Conservation (phyloP, 495 filamentous ascomycete genomes). For the Talaromyces stipitatus region DNA sequence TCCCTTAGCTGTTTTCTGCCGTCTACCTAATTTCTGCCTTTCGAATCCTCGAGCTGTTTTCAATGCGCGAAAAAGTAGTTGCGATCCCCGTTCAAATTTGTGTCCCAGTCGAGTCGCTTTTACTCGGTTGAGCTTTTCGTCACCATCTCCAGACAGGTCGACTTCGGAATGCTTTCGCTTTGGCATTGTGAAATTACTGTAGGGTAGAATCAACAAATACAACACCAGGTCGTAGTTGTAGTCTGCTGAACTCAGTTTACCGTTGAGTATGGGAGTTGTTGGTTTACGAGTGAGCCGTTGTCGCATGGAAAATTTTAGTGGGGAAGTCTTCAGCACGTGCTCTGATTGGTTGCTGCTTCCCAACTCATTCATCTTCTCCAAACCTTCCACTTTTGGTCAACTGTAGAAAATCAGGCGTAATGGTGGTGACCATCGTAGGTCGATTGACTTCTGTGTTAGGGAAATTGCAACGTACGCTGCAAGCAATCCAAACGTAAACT, state of each 20-base stretch:
- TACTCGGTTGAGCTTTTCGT: slow-evolving; percentile 20
- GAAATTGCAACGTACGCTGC: too few relatives aligned
- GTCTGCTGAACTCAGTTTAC: too few relatives aligned
- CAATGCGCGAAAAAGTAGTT: slow-evolving; percentile 56
- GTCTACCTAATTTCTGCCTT: slow-evolving; percentile 74
- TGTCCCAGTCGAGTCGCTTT: slow-evolving; percentile 37
- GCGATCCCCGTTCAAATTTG: slow-evolving; percentile 50
- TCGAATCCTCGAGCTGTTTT: slow-evolving; percentile 83
- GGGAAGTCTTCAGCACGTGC: not conserved
- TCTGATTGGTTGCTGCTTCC: not conserved
- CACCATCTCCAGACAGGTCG: slow-evolving; percentile 5
- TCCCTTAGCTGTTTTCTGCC: slow-evolving; percentile 61
- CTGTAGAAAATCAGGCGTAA: too few relatives aligned
- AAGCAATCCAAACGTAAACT: not conserved
- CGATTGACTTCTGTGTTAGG: too few relatives aligned
- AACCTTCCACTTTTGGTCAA: not conserved
- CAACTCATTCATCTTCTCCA: not conserved
- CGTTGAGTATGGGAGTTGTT: not conserved
- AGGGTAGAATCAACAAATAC: too few relatives aligned
- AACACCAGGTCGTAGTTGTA: too few relatives aligned
- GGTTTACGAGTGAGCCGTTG: too few relatives aligned
- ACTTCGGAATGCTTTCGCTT: slow-evolving; percentile 39
- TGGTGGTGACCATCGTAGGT: too few relatives aligned
- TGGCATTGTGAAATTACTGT: too few relatives aligned
- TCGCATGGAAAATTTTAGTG: not conserved